phyloP scores from a whole-genome alignment of 495 filamentous ascomycete genomes.

The Aspergillus baeticus region DNA sequence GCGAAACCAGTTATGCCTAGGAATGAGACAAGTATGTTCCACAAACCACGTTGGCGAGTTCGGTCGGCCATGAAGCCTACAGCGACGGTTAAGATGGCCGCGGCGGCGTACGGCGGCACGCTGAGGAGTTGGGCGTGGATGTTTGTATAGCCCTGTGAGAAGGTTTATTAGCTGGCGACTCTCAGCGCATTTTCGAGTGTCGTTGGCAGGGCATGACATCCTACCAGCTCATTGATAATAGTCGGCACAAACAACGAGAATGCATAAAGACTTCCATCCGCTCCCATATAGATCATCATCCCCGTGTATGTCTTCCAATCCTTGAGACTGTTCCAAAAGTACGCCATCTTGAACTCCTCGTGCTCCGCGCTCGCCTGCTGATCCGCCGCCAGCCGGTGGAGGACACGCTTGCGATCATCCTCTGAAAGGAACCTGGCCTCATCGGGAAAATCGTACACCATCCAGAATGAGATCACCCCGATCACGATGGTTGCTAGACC shows the following conservation, averaged over 20 bases:
- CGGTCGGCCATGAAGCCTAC: constrained; percentile 80
- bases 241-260: constrained; percentile 89
- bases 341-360: constrained; percentile 73
- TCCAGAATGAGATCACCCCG: constrained; percentile 74
- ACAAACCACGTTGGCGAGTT: constrained; percentile 73
- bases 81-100: constrained; percentile 70
- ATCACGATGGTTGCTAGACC: constrained; percentile 60
- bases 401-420: constrained; percentile 69
- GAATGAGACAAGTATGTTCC: constrained; percentile 71
- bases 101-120: constrained; percentile 87
- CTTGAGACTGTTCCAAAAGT: constrained; percentile 71
- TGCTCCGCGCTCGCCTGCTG: constrained; percentile 76
- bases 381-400: constrained; percentile 70
- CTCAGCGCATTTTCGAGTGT: background rate
- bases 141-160: constrained; percentile 57
- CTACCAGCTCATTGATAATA: constrained; percentile 65
- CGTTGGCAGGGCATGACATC: background rate
- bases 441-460: constrained; percentile 89
- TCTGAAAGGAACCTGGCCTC: constrained; percentile 74
- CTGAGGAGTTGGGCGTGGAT: constrained; percentile 77
- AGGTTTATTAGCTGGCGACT: background rate
- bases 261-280: constrained; percentile 71
- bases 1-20: constrained; percentile 76
- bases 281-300: constrained; percentile 78
- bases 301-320: constrained; percentile 89